Base-by-base conservation (phyloP, 2,329 filamentous ascomycete genomes). In the Penicillium aurantiogriseum region DNA sequence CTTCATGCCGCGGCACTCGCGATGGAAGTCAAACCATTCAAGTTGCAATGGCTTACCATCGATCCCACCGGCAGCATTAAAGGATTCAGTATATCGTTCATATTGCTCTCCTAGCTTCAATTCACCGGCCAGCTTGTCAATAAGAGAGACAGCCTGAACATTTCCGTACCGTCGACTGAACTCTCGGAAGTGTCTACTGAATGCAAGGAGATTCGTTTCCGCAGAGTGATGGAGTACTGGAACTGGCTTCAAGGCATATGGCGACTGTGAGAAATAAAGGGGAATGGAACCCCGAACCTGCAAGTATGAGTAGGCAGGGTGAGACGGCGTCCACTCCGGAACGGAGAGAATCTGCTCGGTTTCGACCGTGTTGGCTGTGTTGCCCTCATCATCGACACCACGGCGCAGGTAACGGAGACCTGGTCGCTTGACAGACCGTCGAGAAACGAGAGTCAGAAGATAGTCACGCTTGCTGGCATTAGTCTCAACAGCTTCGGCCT, bases 11-110 rank as follows among this genome's bases (percentile, higher is more conserved):
- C 91, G 88, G 69, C 94, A 97, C 29, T 90, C 90, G 19, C 86
- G 83, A 72, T 97, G 94, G 68, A 99, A 99, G 70, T 99, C 94
- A 67, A 97, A 99, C 94, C 94, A 99, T 70, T 96, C 91, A 68
- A 96, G 95, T 0, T 80, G 82, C 13, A 94, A 76, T 10, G 79
- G 72, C 11, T 69, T 71, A 13, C 77, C 80, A 57, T 85, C 80
- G 21, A 81, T 71, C 5, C 81, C 79, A 7, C 80, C 80, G 42
- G 83, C 80, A 8, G 87, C 81, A 62, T 94, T 96, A 52, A 93
- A 78, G 25, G 79, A 75, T 48, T 85, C 78, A 1, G 90, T 82
- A 57, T 86, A 86, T 49, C 83, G 81, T 68, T 95, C 84, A 69
- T 91, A 99, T 36, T 87, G 82, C 52, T 88, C 83, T 4, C 92